Percentiles rank a stretch among this genome's conserved stretches.
These are phyloP conservation scores for Cordyceps tenuipes DNA, from an alignment of 2,329 filamentous ascomycete genomes.

Conservation along the genomic window DNA sequence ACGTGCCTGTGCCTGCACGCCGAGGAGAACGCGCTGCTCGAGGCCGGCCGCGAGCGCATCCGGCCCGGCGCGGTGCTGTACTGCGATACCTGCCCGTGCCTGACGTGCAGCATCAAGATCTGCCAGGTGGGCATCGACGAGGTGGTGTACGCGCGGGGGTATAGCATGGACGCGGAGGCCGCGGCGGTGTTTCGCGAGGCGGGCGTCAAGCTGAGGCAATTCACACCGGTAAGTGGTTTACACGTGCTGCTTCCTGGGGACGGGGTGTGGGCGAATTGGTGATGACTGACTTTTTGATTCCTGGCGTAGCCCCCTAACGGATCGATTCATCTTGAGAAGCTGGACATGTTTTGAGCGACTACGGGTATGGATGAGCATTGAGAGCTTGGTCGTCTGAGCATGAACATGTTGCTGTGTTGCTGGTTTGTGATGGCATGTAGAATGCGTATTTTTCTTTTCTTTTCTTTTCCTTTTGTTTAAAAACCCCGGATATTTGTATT, in stretches of 20 bases:
- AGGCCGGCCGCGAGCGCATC: slow-evolving; percentile 87
- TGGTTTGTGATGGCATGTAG: neutral
- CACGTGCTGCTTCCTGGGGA: neutral
- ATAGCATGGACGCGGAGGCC: slow-evolving; percentile 86
- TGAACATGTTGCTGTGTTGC: neutral
- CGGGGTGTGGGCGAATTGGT: neutral
- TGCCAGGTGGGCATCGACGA: slow-evolving; percentile 92
- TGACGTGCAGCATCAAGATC: slow-evolving; percentile 98
- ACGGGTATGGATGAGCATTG: neutral
- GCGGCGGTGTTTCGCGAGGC: slow-evolving; percentile 76
- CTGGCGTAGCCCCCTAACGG: slow-evolving; percentile 50
- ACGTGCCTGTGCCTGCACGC: slow-evolving; percentile 97
- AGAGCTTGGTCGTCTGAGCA: neutral
- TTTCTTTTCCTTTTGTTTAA: too few species aligned
- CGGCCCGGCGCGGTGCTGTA: slow-evolving; percentile 76
- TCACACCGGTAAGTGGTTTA: slow-evolving; percentile 60
- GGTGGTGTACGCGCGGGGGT: slow-evolving; percentile 88
- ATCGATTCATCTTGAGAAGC: slow-evolving; percentile 52
- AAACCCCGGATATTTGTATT: too few species aligned
- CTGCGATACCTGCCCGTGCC: slow-evolving; percentile 91
- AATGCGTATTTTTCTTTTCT: neutral
- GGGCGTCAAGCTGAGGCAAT: slow-evolving; percentile 79
- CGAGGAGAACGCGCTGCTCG: slow-evolving; percentile 92
- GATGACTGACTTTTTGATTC: neutral
- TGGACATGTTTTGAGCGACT: slow-evolving; percentile 29